A percentile compares a stretch with the other conserved stretches of the same genome.
Conservation (phyloP, 2,329 filamentous ascomycete genomes). For the Penicillium capsulatum region DNA sequence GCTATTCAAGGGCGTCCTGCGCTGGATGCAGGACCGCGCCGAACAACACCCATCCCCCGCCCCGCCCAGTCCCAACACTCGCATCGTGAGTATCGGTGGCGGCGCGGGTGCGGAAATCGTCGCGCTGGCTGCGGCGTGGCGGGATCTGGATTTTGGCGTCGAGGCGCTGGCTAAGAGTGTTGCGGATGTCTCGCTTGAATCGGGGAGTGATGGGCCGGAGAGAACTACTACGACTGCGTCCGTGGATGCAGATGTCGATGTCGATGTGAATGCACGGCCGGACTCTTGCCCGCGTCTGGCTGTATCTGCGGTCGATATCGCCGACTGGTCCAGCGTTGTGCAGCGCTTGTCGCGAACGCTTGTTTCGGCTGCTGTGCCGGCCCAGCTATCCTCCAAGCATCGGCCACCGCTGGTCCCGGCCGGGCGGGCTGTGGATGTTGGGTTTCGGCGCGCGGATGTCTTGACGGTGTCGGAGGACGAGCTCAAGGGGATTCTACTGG, state of each 20-base stretch:
- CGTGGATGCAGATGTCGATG: too few relatives aligned
- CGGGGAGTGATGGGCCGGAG: too few relatives aligned
- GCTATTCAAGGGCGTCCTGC: conserved; percentile 46
- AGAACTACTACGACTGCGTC: too few relatives aligned
- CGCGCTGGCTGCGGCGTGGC: conserved; percentile 55
- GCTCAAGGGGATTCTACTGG: conserved; percentile 36
- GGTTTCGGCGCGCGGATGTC: conserved; percentile 51
- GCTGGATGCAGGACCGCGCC: conserved; percentile 9
- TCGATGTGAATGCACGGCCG: too few relatives aligned
- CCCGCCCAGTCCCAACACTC: conserved; percentile 5
- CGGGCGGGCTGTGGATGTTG: conserved; percentile 18
- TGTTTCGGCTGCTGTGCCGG: conserved; percentile 34
- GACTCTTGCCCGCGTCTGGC: conserved; percentile 24
- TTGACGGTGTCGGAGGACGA: conserved; percentile 40
- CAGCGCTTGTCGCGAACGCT: conserved; percentile 55
- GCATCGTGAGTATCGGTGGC: conserved; percentile 58
- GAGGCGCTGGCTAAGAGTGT: conserved; percentile 13
- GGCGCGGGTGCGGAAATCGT: conserved; percentile 65
- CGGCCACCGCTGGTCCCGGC: conserved; percentile 28
- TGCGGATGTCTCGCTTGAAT: conserved; percentile 15
- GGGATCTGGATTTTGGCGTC: conserved; percentile 29
- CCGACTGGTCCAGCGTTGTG: conserved; percentile 67
- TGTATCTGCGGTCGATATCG: conserved; percentile 73
- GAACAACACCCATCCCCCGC: background rate
- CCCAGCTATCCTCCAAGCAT: conserved; percentile 27